Conservation (phyloP, 225 moss, liverwort and hornwort genomes). For the Sphagnum contortum region DNA sequence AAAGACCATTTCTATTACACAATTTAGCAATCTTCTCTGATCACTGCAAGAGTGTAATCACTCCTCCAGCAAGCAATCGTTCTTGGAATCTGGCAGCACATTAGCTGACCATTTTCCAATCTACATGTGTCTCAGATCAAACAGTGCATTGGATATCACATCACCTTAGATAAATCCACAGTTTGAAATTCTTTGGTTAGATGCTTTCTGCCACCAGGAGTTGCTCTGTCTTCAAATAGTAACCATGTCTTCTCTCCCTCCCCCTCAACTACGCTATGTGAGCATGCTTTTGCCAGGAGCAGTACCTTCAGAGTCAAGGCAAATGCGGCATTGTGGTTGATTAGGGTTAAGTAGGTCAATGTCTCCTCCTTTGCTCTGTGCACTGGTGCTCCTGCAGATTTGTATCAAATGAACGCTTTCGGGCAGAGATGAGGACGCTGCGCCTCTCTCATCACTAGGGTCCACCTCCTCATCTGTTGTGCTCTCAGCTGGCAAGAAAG, state of each 20-base stretch:
- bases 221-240: not conserved
- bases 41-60: too few relatives aligned
- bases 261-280: too few relatives aligned
- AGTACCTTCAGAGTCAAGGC: slow-evolving; percentile 70
- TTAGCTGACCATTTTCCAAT: too few relatives aligned
- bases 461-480: slow-evolving; percentile 8
- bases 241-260: not conserved
- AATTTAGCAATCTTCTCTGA: too few relatives aligned
- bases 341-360: slow-evolving; percentile 46
- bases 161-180: not conserved
- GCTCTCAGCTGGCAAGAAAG: slow-evolving; percentile 14
- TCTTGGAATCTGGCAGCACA: too few relatives aligned
- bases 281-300: too few relatives aligned
- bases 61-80: too few relatives aligned
- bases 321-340: slow-evolving; percentile 79
- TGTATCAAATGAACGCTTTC: slow-evolving; percentile 65
- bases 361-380: slow-evolving; percentile 32
- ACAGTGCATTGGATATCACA: not conserved
- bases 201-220: not conserved
- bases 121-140: too few relatives aligned
- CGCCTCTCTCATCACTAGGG: slow-evolving; percentile 12
- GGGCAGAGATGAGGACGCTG: slow-evolving; percentile 8
- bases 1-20: too few relatives aligned
- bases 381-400: slow-evolving; percentile 19
- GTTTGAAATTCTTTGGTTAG: not conserved